Conservation (phyloP, 352 stramenopile species). For the Phytopythium oedochilum region DNA sequence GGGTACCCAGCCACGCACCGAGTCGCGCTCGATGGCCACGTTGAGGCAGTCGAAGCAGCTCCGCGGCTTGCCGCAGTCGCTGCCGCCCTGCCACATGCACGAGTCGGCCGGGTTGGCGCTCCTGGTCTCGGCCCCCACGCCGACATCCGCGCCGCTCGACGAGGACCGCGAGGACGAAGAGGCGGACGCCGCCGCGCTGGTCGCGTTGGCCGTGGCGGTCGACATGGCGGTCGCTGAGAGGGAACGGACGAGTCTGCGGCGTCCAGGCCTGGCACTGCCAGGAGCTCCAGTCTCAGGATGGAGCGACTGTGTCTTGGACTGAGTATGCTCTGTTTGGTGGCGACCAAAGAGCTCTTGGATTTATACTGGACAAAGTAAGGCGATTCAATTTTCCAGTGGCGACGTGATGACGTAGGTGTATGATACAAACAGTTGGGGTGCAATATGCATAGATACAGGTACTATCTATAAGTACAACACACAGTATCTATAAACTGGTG, state of each 20-base stretch:
- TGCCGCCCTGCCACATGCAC: slow-evolving; percentile 28
- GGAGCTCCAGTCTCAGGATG: too few relatives aligned
- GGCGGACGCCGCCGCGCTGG: not conserved
- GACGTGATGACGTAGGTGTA: too few relatives aligned
- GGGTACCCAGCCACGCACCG: slow-evolving; percentile 6
- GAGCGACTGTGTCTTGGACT: not conserved
- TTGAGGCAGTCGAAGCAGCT: slow-evolving; percentile 40
- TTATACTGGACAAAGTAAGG: not conserved
- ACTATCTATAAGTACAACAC: too few relatives aligned
- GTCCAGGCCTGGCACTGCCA: too few relatives aligned
- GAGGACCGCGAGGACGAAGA: not conserved
- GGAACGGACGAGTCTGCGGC: too few relatives aligned
- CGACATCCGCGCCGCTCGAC: not conserved
- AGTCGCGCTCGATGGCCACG: slow-evolving; percentile 17
- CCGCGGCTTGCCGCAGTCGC: slow-evolving; percentile 18
- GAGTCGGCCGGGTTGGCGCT: slow-evolving; percentile 19
- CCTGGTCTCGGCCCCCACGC: slow-evolving; percentile 7
- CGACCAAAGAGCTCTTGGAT: too few relatives aligned
- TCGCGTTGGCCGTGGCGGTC: not conserved
- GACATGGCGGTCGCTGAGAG: not conserved
- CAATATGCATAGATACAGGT: too few relatives aligned
- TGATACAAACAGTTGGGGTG: too few relatives aligned
- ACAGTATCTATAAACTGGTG: too few relatives aligned
- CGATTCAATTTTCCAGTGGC: too few relatives aligned
- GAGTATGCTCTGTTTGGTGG: too few relatives aligned